Evolutionary conservation across 768 basidiomycete genomes (phyloP).

Genomic region (Porphyrellus cyaneotinctus): DNA sequence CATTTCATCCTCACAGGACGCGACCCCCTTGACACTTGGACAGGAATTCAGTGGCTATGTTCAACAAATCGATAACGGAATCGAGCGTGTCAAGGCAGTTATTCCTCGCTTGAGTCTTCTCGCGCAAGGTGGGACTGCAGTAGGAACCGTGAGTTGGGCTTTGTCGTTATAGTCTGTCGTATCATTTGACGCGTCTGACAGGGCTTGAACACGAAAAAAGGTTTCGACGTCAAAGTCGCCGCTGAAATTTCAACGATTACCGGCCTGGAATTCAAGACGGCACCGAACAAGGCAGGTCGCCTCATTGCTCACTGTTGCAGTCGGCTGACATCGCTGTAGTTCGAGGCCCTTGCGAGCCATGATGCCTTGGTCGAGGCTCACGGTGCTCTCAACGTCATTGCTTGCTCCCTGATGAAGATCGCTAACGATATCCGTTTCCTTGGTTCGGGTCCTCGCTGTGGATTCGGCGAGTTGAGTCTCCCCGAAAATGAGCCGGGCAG

Average conservation of each 20-base stretch:
- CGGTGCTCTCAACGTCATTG: slow-evolving; percentile 92
- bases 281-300: slow-evolving; percentile 85
- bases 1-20: slow-evolving; percentile 56
- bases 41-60: slow-evolving; percentile 99
- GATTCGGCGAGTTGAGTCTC: slow-evolving; percentile 88
- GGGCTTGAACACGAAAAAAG: slow-evolving; percentile 96
- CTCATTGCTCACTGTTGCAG: neutral
- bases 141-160: slow-evolving; percentile 74
- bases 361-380: slow-evolving; percentile 98
- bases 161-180: neutral
- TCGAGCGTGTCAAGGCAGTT: slow-evolving; percentile 75
- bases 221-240: slow-evolving; percentile 94
- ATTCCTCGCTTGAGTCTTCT: slow-evolving; percentile 84
- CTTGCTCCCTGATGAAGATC: slow-evolving; percentile 99
- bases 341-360: slow-evolving; percentile 96
- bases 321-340: slow-evolving; percentile 44
- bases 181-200: slow-evolving; percentile 30
- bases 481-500: slow-evolving; percentile 99
- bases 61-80: slow-evolving; percentile 87
- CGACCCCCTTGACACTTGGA: slow-evolving; percentile 94
- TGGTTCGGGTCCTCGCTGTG: slow-evolving; percentile 95
- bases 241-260: slow-evolving; percentile 88
- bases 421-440: slow-evolving; percentile 99
- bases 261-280: slow-evolving; percentile 88
- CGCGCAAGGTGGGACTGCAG: slow-evolving; percentile 97